Percentiles rank a stretch among this genome's conserved stretches.
Conservation (phyloP, 805 yeast genomes). For the Candida koratica region DNA sequence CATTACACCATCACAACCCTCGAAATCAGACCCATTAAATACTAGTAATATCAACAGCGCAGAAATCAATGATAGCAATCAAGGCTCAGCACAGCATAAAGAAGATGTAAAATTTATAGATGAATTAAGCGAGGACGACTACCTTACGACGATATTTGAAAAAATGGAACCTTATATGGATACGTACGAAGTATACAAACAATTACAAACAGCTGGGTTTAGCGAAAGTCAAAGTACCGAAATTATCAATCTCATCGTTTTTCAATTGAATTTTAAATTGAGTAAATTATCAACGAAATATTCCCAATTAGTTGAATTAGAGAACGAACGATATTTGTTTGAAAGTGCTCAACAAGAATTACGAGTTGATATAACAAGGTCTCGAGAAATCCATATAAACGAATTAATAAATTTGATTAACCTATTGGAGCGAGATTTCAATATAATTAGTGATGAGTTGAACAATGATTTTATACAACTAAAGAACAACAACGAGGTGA, state of each 20-base stretch:
- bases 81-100: neutral
- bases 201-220: constrained; percentile 55
- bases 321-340: constrained; percentile 82
- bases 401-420: constrained; percentile 64
- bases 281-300: constrained; percentile 44
- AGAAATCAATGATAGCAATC: too few species aligned
- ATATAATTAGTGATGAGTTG: constrained; percentile 70
- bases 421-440: constrained; percentile 66
- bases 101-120: too few species aligned
- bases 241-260: constrained; percentile 46
- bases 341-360: constrained; percentile 91
- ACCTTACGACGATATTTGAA: constrained; percentile 56
- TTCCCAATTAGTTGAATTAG: constrained; percentile 62
- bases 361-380: constrained; percentile 67
- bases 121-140: constrained; percentile 10
- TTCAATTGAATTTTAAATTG: constrained; percentile 40
- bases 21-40: too few species aligned
- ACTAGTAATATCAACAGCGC: neutral
- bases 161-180: constrained; percentile 44
- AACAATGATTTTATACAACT: constrained; percentile 54
- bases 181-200: constrained; percentile 50
- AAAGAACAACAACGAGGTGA: constrained; percentile 77
- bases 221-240: constrained; percentile 57
- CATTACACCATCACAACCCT: too few species aligned
- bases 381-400: constrained; percentile 66